These are phyloP conservation scores for Podospora pseudoanserina DNA, from an alignment of 495 filamentous ascomycete species.

Conservation along the genomic window DNA sequence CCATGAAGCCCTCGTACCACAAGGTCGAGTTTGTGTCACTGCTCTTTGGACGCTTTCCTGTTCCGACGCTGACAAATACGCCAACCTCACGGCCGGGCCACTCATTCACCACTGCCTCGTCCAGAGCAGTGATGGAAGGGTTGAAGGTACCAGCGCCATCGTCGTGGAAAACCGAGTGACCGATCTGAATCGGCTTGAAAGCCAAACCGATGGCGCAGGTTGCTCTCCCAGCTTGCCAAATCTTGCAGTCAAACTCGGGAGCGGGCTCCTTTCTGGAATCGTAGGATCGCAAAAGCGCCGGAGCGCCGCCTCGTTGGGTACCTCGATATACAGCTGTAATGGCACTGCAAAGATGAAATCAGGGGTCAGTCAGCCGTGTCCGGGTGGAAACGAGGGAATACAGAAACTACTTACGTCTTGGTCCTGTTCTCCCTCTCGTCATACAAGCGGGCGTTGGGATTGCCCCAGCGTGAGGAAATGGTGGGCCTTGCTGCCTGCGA, in stretches of 20 bases:
- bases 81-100: constrained; percentile 91
- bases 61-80: constrained; percentile 87
- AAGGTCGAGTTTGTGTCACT: constrained; percentile 63
- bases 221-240: constrained; percentile 96
- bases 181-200: constrained; percentile 93
- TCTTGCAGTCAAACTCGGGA: constrained; percentile 82
- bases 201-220: constrained; percentile 87
- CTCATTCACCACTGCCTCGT: constrained; percentile 88
- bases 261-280: constrained; percentile 88
- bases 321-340: constrained; percentile 91
- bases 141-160: constrained; percentile 92
- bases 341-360: constrained; percentile 52
- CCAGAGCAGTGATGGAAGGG: constrained; percentile 76
- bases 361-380: constrained; percentile 22
- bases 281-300: constrained; percentile 83
- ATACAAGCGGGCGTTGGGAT: constrained; percentile 67
- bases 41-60: constrained; percentile 76
- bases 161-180: constrained; percentile 89
- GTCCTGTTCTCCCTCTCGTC: constrained; percentile 81
- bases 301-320: constrained; percentile 57
- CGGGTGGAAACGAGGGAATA: background rate
- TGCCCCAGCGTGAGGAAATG: constrained; percentile 50
- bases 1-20: constrained; percentile 94
- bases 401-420: constrained; percentile 69
- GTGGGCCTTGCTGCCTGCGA: constrained; percentile 34